Base-by-base conservation (phyloP, 352 stramenopile species). In the Phytophthora pseudosyringae region DNA sequence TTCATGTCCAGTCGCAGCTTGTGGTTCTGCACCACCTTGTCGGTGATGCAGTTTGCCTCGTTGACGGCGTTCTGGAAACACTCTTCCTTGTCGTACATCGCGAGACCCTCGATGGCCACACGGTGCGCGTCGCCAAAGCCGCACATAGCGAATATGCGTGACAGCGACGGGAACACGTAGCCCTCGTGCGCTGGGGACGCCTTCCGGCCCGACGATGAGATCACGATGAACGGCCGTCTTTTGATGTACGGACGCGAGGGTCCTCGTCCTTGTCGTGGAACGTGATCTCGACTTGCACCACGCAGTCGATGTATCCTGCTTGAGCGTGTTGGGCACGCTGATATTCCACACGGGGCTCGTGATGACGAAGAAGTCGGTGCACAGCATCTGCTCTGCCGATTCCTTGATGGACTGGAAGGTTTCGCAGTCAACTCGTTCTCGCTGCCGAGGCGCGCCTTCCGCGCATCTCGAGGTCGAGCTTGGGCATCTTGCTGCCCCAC, bases 251-350 rank as follows among this genome's bases (percentile, higher is more conserved):
- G 83, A 7, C 82, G 73, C 18, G 72, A 88, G 8, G 82, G 80
- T 0, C 82, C 35, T 72, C 79, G 53, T 93, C 79, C 45, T 85
- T 82, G 46, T 91, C 79, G 32, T 73, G 73, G 74, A 89, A 91
- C 10, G 82, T 93, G 48, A 93, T 49, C 1, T 78, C 82, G 1
- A 81, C 79, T 58, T 91, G 82, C 48, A 91, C 76, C 43, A 90
- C 86, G 67, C 85, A 93, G 59, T 91, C 81, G 43, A 91, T 91
- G 66, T 91, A 93, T n/a, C n/a, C 71, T 91, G 85, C 80, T 91
- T 93, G 55, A 93, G 69, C 50, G 88, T 80, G 71, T 90, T 91
- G 3, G 82, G 85, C 21, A 91, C 76, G 38, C 79, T 89, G 57
- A 88, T 88, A 64, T 93, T 91, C 85, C 85, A 93, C 47, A 93